Base-by-base conservation (phyloP, 2,329 filamentous ascomycete genomes). In the Microthyrium microscopicum region DNA sequence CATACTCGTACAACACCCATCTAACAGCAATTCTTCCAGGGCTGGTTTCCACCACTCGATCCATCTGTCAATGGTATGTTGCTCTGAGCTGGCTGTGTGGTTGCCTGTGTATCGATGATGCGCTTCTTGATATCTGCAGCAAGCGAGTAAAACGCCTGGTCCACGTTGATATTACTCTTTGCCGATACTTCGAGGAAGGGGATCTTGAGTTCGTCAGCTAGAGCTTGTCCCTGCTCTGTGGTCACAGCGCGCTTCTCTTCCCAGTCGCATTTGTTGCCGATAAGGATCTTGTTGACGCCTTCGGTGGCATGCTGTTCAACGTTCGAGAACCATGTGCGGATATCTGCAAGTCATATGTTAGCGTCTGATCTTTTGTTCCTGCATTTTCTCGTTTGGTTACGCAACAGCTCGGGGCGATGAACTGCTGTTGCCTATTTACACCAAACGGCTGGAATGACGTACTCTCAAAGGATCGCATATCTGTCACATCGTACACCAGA, bases 251-350 rank as follows among this genome's bases (percentile, higher is more conserved):
- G 78, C 70, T 95, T 95, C 63, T 98, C 89, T 60, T 95, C 89
- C 89, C 89, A 95, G 61, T 98, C 89, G 63, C 89, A 98, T 64
- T 98, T 98, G 71, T 98, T 98, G 55, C 89, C 89, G 46, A 98
- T 94, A 44, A 98, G 72, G 53, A 98, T 95, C 69, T 95, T 98
- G 73, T 95, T 94, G 53, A 98, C 89, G 50, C 89, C 89, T 62
- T 95, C 89, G 49, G 83, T 93, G 38, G 89, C 89, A 62, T 98
- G 85, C 59, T 93, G 85, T 57, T 94, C 85, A 47, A 94, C 85
- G 61, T 98, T 95, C 53, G 85, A 85, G 64, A 98, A 98, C 89
- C 89, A 98, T 45, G 89, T 95, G 52, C 85, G 79, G 58, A 98
- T 98, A 62, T 98, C 89, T 95, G 52, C 28, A 24, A 11, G 19